phyloP scores from a whole-genome alignment of 306 rosid genomes.

The Boehmeria nivea region DNA sequence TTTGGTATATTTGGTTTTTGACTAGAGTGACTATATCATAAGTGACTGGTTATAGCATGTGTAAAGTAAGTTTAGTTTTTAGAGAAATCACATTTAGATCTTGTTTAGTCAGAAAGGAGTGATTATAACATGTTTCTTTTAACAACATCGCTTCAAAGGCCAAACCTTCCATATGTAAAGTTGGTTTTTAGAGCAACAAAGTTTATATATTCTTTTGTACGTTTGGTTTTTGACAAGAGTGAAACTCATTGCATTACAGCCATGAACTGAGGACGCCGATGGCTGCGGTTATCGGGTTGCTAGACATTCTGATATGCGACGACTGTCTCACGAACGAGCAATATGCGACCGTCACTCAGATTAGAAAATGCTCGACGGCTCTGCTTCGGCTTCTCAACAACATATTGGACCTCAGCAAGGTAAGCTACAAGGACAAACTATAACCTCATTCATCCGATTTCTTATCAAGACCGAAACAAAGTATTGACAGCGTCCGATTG shows the following conservation, averaged over 20 bases:
- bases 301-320: constrained; percentile 93
- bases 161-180: too few relatives aligned
- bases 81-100: too few relatives aligned
- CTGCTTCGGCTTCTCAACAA: constrained; percentile 94
- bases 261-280: constrained; percentile 98
- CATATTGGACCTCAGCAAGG: constrained; percentile 97
- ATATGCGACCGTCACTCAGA: constrained; percentile 82
- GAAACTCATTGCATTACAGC: constrained; percentile 38
- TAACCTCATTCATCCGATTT: constrained; percentile 6
- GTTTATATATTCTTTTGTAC: too few relatives aligned
- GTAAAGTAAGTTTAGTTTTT: too few relatives aligned
- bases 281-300: constrained; percentile 98
- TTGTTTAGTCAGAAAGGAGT: too few relatives aligned
- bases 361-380: constrained; percentile 94
- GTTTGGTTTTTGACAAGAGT: not conserved
- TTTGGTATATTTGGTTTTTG: too few relatives aligned
- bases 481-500: not conserved
- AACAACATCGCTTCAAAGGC: too few relatives aligned
- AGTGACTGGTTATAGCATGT: too few relatives aligned
- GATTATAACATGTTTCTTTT: too few relatives aligned
- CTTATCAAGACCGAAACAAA: not conserved
- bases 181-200: too few relatives aligned
- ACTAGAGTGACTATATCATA: too few relatives aligned
- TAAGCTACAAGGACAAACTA: too few relatives aligned
- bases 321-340: constrained; percentile 96